Percentiles rank a stretch among this genome's conserved stretches.
Conservation (phyloP, 2,329 filamentous ascomycete genomes). For the Sporothrix inflata region DNA sequence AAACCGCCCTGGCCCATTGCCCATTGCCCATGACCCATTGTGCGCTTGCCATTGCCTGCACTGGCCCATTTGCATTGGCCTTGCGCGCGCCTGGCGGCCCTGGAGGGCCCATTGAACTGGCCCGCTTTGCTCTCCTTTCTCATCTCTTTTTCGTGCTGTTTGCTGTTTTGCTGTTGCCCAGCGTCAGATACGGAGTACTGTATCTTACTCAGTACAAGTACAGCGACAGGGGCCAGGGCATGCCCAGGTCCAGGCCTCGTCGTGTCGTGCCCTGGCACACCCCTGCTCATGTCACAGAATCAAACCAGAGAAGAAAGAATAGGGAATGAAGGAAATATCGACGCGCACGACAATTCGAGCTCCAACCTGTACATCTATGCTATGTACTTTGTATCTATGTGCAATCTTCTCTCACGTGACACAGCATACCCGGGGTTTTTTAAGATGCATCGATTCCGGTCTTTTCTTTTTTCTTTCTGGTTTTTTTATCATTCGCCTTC, state of each 20-base stretch:
- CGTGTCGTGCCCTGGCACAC: not conserved
- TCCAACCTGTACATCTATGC: not conserved
- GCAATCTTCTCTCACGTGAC: not conserved
- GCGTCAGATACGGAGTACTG: too few relatives aligned
- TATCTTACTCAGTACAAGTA: not conserved
- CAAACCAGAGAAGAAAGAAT: not conserved
- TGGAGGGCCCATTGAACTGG: not conserved
- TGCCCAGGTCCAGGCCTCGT: not conserved
- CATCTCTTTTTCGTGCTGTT: constrained; percentile 6
- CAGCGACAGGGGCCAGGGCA: not conserved
- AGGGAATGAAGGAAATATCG: not conserved
- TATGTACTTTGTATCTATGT: not conserved
- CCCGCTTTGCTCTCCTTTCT: constrained; percentile 22
- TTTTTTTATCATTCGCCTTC: not conserved
- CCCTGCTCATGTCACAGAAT: not conserved
- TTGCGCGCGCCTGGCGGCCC: not conserved
- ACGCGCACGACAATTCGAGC: not conserved
- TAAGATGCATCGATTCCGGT: not conserved
- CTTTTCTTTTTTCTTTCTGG: not conserved
- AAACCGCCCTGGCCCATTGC: constrained; percentile 2
- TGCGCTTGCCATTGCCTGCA: not conserved
- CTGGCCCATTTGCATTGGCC: not conserved
- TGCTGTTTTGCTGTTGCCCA: too few relatives aligned
- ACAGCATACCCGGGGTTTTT: not conserved
- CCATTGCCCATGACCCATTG: not conserved